A percentile compares a stretch with the other conserved stretches of the same genome.
Conservation (phyloP, 495 filamentous ascomycete species). For the Bryoglossum gracile region DNA sequence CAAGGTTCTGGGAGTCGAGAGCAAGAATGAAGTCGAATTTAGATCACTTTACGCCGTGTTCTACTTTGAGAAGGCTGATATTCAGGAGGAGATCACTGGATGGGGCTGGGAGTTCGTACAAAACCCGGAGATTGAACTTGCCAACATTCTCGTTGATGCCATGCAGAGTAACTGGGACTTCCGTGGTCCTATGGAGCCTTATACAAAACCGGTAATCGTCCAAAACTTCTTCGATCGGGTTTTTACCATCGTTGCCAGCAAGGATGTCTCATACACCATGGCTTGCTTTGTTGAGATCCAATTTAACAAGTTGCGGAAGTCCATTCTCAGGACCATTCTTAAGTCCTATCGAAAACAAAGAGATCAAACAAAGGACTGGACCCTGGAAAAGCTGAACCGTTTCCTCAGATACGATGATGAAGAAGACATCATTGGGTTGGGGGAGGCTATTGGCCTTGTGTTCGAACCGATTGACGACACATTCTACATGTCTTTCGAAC, state of each 20-base stretch:
- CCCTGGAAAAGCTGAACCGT: constrained; percentile 54
- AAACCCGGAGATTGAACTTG: constrained; percentile 44
- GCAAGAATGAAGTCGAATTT: constrained; percentile 79
- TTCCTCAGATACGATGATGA: constrained; percentile 68
- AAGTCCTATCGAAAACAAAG: constrained; percentile 51
- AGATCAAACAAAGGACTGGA: constrained; percentile 70
- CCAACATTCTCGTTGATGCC: constrained; percentile 36
- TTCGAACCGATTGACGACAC: constrained; percentile 46
- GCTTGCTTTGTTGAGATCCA: constrained; percentile 89
- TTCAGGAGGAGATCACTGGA: constrained; percentile 65
- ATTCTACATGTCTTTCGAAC: constrained; percentile 42
- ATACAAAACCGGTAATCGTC: constrained; percentile 38
- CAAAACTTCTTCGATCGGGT: constrained; percentile 63
- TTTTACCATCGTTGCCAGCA: constrained; percentile 65
- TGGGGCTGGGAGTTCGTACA: constrained; percentile 73
- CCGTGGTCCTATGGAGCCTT: constrained; percentile 56
- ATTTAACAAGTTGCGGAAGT: constrained; percentile 74
- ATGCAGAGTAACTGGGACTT: constrained; percentile 53
- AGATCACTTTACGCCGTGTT: constrained; percentile 84
- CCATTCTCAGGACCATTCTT: constrained; percentile 63
- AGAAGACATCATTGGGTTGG: constrained; percentile 62
- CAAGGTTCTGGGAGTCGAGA: constrained; percentile 36
- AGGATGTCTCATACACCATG: constrained; percentile 76
- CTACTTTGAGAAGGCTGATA: constrained; percentile 66
- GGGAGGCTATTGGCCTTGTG: constrained; percentile 57